Percentiles rank a stretch among this genome's conserved stretches.
phyloP scores from a whole-genome alignment of 164 flowering plant genomes.

The Malania oleifera region DNA sequence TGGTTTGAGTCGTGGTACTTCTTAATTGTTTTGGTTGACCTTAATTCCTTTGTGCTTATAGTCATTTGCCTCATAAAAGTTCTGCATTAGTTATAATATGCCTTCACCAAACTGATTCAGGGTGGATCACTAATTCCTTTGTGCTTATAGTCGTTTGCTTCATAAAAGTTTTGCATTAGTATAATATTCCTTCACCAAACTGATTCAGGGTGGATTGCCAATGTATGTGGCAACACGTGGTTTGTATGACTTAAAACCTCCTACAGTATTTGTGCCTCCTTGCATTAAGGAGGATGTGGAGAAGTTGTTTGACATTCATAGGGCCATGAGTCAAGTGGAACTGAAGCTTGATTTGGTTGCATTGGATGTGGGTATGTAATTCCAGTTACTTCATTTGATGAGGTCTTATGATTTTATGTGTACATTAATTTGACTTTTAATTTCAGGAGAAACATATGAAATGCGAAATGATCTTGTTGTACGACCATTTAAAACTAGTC shows the following conservation, averaged over 20 bases:
- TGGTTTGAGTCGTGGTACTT: background rate
- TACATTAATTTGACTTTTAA: background rate
- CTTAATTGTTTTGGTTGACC: background rate
- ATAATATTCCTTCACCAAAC: background rate
- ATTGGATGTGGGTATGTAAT: conserved; percentile 70
- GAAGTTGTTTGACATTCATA: conserved; percentile 77
- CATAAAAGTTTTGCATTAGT: background rate
- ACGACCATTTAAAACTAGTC: conserved; percentile 81
- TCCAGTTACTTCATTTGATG: background rate
- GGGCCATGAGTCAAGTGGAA: conserved; percentile 70
- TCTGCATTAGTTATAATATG: background rate
- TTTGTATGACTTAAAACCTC: conserved; percentile 83
- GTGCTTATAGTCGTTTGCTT: background rate
- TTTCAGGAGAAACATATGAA: conserved; percentile 90
- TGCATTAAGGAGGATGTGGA: conserved; percentile 87
- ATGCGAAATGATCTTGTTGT: conserved; percentile 85
- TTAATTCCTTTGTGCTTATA: background rate
- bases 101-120: conserved; percentile 30
- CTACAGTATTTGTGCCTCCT: conserved; percentile 89
- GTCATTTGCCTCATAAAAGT: background rate
- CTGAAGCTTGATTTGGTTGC: conserved; percentile 78
- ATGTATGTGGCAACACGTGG: conserved; percentile 98
- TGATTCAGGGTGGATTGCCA: conserved; percentile 88
- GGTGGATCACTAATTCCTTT: conserved; percentile 62
- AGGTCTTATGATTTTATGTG: background rate